Evolutionary conservation across 345 rosid genomes (phyloP).

Genomic region (Rhizophora mangle): DNA sequence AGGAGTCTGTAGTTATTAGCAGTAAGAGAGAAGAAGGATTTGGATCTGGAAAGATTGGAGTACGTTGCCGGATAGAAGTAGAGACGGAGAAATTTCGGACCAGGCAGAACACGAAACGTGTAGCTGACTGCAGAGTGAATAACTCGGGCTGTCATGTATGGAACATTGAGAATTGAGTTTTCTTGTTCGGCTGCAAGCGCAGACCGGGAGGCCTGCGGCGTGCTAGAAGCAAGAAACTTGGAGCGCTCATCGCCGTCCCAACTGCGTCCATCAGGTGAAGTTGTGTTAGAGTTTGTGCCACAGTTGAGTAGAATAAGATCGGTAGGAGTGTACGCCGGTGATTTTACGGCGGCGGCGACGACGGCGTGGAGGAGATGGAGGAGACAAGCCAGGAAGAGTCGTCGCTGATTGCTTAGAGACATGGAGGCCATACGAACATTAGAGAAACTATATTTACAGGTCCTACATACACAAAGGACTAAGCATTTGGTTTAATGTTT

Average conservation of each 20-base stretch:
- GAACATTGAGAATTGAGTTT: neutral
- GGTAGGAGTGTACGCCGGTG: neutral
- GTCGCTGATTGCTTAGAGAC: neutral
- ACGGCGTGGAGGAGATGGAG: neutral
- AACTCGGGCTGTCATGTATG: constrained; percentile 27
- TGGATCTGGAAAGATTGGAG: neutral
- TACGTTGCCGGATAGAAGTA: constrained; percentile 17
- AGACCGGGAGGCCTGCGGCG: neutral
- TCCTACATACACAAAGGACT: no score
- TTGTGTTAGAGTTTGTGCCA: constrained; percentile 9
- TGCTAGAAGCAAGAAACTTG: constrained; percentile 8
- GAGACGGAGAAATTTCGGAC: constrained; percentile 34
- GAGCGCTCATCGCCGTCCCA: constrained; percentile 31
- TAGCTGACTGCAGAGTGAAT: constrained; percentile 26
- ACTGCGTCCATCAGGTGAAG: neutral
- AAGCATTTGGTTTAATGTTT: no score
- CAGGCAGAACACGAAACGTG: constrained; percentile 28
- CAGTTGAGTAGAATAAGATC: constrained; percentile 21
- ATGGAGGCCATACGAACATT: neutral
- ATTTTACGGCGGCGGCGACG: neutral
- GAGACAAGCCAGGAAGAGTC: neutral
- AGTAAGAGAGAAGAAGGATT: neutral
- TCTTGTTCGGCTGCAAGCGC: neutral
- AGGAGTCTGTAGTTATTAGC: constrained; percentile 11
- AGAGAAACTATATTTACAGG: no score